Base-by-base conservation (phyloP, 2,329 filamentous ascomycete species). In the Meredithiella fracta region DNA sequence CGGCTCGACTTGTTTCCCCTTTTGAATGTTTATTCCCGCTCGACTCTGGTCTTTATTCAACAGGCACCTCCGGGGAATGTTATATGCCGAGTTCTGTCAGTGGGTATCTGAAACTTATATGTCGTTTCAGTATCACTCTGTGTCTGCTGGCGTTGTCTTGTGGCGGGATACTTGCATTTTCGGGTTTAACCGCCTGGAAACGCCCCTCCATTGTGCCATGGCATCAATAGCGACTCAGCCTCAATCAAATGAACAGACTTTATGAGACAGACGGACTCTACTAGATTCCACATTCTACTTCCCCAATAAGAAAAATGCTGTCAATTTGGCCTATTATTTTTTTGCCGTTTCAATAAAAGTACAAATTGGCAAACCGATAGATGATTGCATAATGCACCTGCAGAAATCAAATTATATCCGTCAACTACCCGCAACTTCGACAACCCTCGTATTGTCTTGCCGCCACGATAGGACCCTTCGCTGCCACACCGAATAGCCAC, bases 171-270 rank as follows among this genome's bases (percentile, higher is more conserved):
- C 17, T 14, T 47, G 34, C 14, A 17, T 8, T 47, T 47, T 47
- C 44, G 44, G 44, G n/a, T 34, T 34, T 34, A 5, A 34, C 11
- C 29, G 11, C 29, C 29, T 34, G 37, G 22, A 26, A 49, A 7
- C 23, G 20, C 20, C 20, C 20, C 47, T 23, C 20, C 20, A 5
- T 22, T 15, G 15, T 2, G 15, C 25, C 22, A 34, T 34, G 29
- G 29, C 29, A 11, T 34, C 5, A 34, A 34, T 34, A 17, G 26
- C 51, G 51, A 53, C 51, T 53, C 51, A 53, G 51, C 20, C 51
- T 42, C 31, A 53, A 17, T 25, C 22, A 37, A 51, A 8, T 23
- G 14, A 26, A 51, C 23, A 20, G 15, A 40, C 8, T 51, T 5
- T 11, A 40, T 14, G 29, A 52, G 34, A 15, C 22, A 42, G n/a